Percentiles rank a stretch among this genome's conserved stretches.
phyloP scores from a whole-genome alignment of 2,329 filamentous ascomycete genomes.

The Microdochium bolleyi region DNA sequence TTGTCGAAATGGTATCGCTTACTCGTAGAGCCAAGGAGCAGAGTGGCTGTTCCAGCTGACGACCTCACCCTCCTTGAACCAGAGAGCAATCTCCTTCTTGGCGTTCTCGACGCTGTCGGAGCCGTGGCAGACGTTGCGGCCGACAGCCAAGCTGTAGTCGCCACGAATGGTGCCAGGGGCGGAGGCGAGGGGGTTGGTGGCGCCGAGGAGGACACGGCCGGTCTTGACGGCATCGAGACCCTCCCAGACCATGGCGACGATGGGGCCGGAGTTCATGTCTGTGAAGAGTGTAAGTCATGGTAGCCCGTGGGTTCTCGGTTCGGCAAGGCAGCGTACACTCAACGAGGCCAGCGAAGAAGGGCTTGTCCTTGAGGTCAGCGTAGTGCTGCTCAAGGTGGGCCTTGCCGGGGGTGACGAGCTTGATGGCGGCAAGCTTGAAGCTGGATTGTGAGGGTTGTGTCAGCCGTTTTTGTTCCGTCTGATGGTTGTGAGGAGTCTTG shows the following conservation, averaged over 20 bases:
- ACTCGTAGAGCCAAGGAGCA: conserved; percentile 95
- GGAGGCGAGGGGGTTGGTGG: conserved; percentile 96
- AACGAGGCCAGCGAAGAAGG: conserved; percentile 94
- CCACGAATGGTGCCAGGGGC: conserved; percentile 96
- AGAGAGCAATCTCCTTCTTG: conserved; percentile 98
- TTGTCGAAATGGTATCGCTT: not conserved
- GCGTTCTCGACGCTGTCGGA: conserved; percentile 98
- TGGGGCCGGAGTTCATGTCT: conserved; percentile 97
- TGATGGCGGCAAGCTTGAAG: conserved; percentile 98
- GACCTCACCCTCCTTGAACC: conserved; percentile 89
- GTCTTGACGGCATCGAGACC: conserved; percentile 99
- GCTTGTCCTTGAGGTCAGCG: conserved; percentile 82
- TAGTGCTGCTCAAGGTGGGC: conserved; percentile 99
- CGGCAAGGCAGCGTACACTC: conserved; percentile 57
- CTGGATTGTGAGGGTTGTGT: conserved; percentile 30
- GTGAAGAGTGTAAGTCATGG: conserved; percentile 9
- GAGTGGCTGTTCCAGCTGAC: conserved; percentile 76
- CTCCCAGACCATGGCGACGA: conserved; percentile 99
- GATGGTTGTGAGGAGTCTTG: too few species aligned
- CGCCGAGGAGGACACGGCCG: conserved; percentile 89
- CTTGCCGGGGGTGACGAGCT: conserved; percentile 82
- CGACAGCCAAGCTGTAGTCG: conserved; percentile 78
- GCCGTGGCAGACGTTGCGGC: conserved; percentile 99
- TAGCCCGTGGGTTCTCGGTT: not conserved
- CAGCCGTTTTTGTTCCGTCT: not conserved